Evolutionary conservation across 1,139 yeast genomes (phyloP), one percentile per base, ranked within the genome.

Genomic region (Pichia sp.): DNA sequence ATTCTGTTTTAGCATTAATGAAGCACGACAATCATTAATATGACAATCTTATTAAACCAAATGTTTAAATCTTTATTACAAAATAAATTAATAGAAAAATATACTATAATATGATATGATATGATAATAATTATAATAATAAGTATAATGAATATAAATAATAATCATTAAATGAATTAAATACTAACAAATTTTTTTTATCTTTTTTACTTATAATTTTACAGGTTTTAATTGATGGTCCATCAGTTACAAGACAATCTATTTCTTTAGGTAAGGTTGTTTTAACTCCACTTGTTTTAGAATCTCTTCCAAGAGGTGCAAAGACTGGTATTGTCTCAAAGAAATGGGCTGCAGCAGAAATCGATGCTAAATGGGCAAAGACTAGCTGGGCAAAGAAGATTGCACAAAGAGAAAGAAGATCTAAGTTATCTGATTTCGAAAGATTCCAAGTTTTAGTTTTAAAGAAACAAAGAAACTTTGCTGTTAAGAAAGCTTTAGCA

Each of bases 401-500:
- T 67, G 96, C 95, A 68, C 83, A 86, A 73, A 87, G 85, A 74
- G 82, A 85, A 74, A 87, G 82, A 74, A 87, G 98, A 81, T 73
- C 94, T 65, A 76, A 83, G 69, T 84, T 94, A 71, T 70, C 92
- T 63, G 99, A 92, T 76, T 92, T 92, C 67, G 97, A 92, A 80
- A 90, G 99, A 83, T 92, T 92, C 97, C 97, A 92, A 81, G 98
- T 90, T 64, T 71, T 86, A 72, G 94, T 87, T 63, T 83, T 87
- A 73, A 90, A 86, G 86, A 92, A 89, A 82, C 96, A 90, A 81
- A 87, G 87, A 77, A 85, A 92, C 78, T 82, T 72, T 70, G 89
- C 92, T 74, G 90, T 90, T 68, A 86, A 85, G 79, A 90, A 87
- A 76, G 87, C 86, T 67, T 74, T 78, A 63, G 92, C 94, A 66